Evolutionary conservation across 2,329 filamentous ascomycete genomes (phyloP).

Genomic region (Pezizomycotina sp.): DNA sequence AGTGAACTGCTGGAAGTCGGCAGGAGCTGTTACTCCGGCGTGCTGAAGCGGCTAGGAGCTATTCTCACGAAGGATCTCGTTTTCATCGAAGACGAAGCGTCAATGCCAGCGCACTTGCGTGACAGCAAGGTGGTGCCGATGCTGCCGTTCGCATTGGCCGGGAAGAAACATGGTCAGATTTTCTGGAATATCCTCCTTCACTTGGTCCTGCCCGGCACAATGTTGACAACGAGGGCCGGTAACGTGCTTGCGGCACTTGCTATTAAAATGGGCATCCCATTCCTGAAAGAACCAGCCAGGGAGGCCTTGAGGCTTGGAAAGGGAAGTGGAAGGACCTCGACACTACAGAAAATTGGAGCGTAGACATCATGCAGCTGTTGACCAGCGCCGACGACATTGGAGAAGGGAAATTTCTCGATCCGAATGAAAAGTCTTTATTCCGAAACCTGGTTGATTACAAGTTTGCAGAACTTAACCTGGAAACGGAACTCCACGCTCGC

Average conservation of each 20-base stretch:
- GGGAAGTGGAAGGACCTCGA: conserved; percentile 35
- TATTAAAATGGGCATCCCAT: conserved; percentile 35
- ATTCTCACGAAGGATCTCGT: conserved; percentile 35
- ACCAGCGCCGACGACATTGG: too few species aligned
- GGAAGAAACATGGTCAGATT: conserved; percentile 27
- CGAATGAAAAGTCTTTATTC: conserved; percentile 34
- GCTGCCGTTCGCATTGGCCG: conserved; percentile 34
- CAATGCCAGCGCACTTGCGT: conserved; percentile 34
- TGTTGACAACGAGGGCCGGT: conserved; percentile 32
- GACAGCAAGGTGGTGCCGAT: conserved; percentile 28
- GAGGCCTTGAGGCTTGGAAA: conserved; percentile 32
- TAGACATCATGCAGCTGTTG: conserved; percentile 25
- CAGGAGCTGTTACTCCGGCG: conserved; percentile 35
- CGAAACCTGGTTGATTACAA: conserved; percentile 34
- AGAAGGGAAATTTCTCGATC: too few species aligned
- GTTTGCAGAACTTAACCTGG: conserved; percentile 34
- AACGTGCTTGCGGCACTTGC: conserved; percentile 35
- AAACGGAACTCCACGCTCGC: conserved; percentile 32
- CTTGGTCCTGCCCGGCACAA: conserved; percentile 35
- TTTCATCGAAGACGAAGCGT: conserved; percentile 30
- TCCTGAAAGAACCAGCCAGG: conserved; percentile 31
- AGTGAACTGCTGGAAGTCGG: conserved; percentile 38
- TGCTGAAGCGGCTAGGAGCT: conserved; percentile 35
- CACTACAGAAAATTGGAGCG: conserved; percentile 37
- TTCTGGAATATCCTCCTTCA: conserved; percentile 39